Evolutionary conservation across 2,329 filamentous ascomycete genomes (phyloP).

Genomic region (Akanthomyces muscarius): DNA sequence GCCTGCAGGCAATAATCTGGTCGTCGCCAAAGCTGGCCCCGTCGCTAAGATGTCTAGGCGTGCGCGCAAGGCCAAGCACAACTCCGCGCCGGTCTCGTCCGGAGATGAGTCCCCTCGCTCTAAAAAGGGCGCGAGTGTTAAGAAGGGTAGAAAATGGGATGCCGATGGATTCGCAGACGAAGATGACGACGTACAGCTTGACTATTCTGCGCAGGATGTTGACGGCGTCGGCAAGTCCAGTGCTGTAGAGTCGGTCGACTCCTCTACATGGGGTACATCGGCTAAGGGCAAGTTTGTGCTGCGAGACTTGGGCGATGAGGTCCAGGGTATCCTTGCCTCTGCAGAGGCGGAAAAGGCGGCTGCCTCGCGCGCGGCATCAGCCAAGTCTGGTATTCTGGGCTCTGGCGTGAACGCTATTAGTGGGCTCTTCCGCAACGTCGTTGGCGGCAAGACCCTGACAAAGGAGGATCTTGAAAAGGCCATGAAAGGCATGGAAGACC

Average conservation of each 20-base stretch:
- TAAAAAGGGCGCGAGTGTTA: slow-evolving; percentile 60
- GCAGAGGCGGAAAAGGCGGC: slow-evolving; percentile 63
- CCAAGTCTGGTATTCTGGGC: slow-evolving; percentile 64
- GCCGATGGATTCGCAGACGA: slow-evolving; percentile 84
- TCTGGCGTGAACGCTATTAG: slow-evolving; percentile 78
- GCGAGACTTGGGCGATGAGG: slow-evolving; percentile 89
- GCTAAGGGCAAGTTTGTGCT: slow-evolving; percentile 89
- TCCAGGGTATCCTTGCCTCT: slow-evolving; percentile 79
- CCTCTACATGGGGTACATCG: slow-evolving; percentile 80
- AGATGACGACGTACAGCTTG: slow-evolving; percentile 72
- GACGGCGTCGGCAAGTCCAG: slow-evolving; percentile 49
- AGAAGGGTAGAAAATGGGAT: slow-evolving; percentile 90
- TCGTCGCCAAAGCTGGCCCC: slow-evolving; percentile 71
- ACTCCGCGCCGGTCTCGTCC: slow-evolving; percentile 66
- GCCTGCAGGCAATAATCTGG: slow-evolving; percentile 57
- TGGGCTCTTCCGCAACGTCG: slow-evolving; percentile 87
- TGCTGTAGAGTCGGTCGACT: slow-evolving; percentile 69
- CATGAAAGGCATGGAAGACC: slow-evolving; percentile 93
- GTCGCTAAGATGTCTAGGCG: slow-evolving; percentile 75
- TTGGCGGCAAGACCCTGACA: slow-evolving; percentile 89
- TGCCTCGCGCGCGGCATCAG: slow-evolving; percentile 41
- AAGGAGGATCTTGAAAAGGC: slow-evolving; percentile 87
- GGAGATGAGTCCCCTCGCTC: slow-evolving; percentile 69
- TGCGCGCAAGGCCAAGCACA: slow-evolving; percentile 66
- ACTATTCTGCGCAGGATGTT: slow-evolving; percentile 71